Conservation (phyloP, 2,329 filamentous ascomycete species). For the Verruconis gallopava region DNA sequence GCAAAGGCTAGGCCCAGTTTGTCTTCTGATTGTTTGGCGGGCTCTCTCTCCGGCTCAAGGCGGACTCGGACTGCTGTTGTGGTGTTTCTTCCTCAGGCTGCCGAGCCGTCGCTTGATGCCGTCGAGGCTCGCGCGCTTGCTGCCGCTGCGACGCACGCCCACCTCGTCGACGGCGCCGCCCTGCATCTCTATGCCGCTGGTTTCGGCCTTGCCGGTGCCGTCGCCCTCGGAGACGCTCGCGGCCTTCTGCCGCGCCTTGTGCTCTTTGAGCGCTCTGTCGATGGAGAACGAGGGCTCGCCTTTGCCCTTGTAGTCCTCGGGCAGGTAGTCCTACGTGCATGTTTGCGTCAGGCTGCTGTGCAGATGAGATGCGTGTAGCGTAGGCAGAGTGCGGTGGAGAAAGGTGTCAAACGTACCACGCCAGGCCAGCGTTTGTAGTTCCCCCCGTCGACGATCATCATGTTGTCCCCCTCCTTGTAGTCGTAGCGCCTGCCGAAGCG, state of each 20-base stretch:
- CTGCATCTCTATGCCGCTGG: constrained; percentile 30
- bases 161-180: constrained; percentile 13
- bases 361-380: background rate
- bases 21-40: no score
- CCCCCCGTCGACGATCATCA: constrained; percentile 65
- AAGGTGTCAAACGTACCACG: constrained; percentile 44
- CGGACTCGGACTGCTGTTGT: no score
- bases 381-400: background rate
- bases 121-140: constrained; percentile 27
- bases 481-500: constrained; percentile 55
- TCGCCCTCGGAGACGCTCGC: constrained; percentile 12
- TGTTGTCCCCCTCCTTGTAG: constrained; percentile 76
- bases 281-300: constrained; percentile 62
- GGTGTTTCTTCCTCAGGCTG: constrained; percentile 29
- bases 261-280: constrained; percentile 53
- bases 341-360: background rate
- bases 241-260: constrained; percentile 29
- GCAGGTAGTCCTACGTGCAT: constrained; percentile 50
- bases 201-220: constrained; percentile 15
- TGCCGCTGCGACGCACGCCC: constrained; percentile 15
- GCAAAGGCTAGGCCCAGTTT: no score
- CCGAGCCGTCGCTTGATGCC: constrained; percentile 35
- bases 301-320: constrained; percentile 71
- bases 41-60: no score
- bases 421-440: constrained; percentile 65